Evolutionary conservation across 208 protist genomes (phyloP).

Genomic region (Polymyxa betae): DNA sequence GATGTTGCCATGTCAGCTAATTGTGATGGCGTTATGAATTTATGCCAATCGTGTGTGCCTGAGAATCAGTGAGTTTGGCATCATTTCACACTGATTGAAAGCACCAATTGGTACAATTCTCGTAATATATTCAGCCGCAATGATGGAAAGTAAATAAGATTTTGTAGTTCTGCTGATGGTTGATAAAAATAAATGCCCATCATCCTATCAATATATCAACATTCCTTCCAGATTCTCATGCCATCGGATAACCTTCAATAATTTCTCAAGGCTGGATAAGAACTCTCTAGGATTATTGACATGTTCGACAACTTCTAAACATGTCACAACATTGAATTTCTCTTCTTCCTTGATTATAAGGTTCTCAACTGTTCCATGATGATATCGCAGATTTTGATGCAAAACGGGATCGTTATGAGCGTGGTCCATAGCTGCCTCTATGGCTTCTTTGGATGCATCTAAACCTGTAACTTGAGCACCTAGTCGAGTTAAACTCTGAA

Average conservation of each 20-base stretch:
- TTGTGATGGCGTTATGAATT: constrained; percentile 2
- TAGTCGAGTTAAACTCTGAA: constrained; percentile 38
- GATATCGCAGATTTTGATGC: neutral
- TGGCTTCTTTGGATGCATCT: neutral
- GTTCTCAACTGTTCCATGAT: neutral
- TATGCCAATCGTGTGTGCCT: constrained; percentile 33
- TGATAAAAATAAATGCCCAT: constrained; percentile 7
- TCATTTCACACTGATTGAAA: neutral
- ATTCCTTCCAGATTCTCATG: neutral
- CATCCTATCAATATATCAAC: neutral
- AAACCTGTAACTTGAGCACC: neutral
- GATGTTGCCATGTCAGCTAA: neutral
- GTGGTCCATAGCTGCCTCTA: neutral
- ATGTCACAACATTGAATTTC: neutral
- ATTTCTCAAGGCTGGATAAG: neutral
- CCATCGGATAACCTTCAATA: neutral
- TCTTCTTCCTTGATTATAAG: neutral
- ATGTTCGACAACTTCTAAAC: constrained; percentile 39
- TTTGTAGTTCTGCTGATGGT: constrained; percentile 31
- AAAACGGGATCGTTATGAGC: neutral
- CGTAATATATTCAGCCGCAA: neutral
- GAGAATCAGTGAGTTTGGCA: neutral
- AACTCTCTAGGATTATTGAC: neutral
- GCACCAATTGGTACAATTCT: neutral
- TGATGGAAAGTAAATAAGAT: constrained; percentile 1